Evolutionary conservation across 2,329 filamentous ascomycete genomes (phyloP), one percentile per base, ranked within the genome.

Genomic region (Parafenestella ontariensis): DNA sequence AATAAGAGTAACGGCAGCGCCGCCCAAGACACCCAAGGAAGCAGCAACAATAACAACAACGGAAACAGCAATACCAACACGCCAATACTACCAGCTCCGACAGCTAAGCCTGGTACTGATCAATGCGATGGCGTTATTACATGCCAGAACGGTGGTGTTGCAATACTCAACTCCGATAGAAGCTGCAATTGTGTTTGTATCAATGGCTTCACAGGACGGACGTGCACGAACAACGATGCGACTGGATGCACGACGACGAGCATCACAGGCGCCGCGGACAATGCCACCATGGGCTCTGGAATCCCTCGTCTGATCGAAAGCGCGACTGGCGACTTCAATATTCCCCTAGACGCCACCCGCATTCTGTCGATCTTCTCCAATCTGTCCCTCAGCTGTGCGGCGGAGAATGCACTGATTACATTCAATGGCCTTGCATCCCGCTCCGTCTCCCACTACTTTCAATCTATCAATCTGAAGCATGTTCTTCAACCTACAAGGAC

Each of bases 101-200:
- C 69, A 7, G 50, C 61, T 7, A 52, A 34, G 8, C 23, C 64
- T n/a, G 66, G 59, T 18, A 58, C 50, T 20, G 50, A 50, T 18
- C 66, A 73, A 56, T 96, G 92, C 72, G 81, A 85, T 61, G 76
- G 80, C 34, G 82, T 83, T 26, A 77, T 89, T 13, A 82, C 81
- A 0, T 97, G 94, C 69, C 78, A 84, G 47, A 96, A 98, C 61
- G 92, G 91, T 9, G 94, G 94, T 24, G 87, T 88, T 17, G 92
- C 88, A 50, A 84, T 94, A 15, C 76, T 92, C 18, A 85, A 83
- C 15, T 81, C 85, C 52, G 84, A 85, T 39, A 72, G 71, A 3
- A 79, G 83, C 18, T 98, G 94, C 77, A 89, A 88, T 11, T 99
- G 94, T 72, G 86, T 97, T 39, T 99, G 94, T 76, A 87, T 89